Base-by-base conservation (phyloP, 139 green algal species). In the Spirogloea muscicola region DNA sequence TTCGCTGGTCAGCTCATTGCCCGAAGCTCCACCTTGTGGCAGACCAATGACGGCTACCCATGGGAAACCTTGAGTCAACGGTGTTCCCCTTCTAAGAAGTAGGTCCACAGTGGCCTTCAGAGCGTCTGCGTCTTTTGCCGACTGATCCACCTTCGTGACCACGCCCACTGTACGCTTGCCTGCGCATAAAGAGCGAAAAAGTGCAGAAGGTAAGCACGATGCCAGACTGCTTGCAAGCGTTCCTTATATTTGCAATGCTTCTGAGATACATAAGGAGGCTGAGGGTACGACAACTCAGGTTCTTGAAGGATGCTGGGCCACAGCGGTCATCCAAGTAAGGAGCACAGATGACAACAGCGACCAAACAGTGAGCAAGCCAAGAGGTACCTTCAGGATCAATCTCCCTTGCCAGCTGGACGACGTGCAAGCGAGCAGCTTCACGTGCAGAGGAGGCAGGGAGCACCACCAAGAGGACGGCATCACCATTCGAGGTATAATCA, bases 31-130 rank as follows among this genome's bases (percentile, higher is more conserved):
- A 27, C 39, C 16, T n/a, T n/a, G n/a, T 13, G 65, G 65, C n/a
- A 66, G 65, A 18, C 65, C 65, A 27, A 76, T 69, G 25, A 44
- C 51, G 10, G 49, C 51, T 34, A 76, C 68, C 68, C 68, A 76
- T 5, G 68, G 68, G 48, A 72, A 70, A 4, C 49, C 43, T 27
- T 69, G 68, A 5, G 51, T n/a, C 49, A 42, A 34, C 0, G 51
- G 10, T 49, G 68, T 27, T 3, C 68, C 68, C 58, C 49, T 49
- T 29, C 68, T 51, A 18, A 36, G 44, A 10, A 76, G 3, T 21
- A 76, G 9, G 34, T 69, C 51, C 25, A 69, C 13, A 3, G 48
- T 37, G 1, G 59, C 55, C 40, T n/a, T 49, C 3, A 70, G 18
- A 0, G 68, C 68, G 6, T 13, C 25, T 33, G 48, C 51, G 51